phyloP scores from a whole-genome alignment of 2,329 filamentous ascomycete species.

The Sporothrix euskadiensis region DNA sequence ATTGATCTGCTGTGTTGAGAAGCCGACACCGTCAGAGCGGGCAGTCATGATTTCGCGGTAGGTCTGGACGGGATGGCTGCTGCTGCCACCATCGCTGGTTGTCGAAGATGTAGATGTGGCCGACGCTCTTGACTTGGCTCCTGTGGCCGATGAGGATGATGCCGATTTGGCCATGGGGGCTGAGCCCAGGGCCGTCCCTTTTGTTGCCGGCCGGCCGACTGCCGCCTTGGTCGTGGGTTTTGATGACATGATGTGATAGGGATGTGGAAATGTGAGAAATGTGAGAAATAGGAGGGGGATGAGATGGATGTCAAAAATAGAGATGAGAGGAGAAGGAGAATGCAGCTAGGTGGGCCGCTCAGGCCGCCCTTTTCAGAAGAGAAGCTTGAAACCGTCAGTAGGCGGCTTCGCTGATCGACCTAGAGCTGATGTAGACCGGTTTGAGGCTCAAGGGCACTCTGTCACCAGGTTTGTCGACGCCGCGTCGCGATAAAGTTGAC shows the following conservation, averaged over 20 bases:
- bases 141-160: neutral
- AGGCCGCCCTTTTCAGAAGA: neutral
- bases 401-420: neutral
- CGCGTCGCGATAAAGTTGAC: neutral
- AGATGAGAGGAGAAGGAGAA: neutral
- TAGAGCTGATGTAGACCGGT: neutral
- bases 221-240: conserved; percentile 1
- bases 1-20: conserved; percentile 34
- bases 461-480: neutral
- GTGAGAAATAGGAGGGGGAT: neutral
- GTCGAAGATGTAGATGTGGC: neutral
- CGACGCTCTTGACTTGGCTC: neutral
- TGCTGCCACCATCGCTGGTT: neutral
- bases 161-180: conserved; percentile 13
- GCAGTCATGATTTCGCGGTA: conserved; percentile 32
- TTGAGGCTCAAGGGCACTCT: neutral
- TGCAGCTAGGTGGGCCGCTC: neutral
- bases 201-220: neutral
- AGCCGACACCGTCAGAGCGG: conserved; percentile 33
- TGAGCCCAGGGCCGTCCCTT: neutral
- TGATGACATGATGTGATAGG: conserved; percentile 5
- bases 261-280: neutral
- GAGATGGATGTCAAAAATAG: neutral
- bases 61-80: conserved; percentile 20
- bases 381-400: too few relatives aligned